Base-by-base conservation (phyloP, 2,329 filamentous ascomycete species). In the Aureobasidium sp. region DNA sequence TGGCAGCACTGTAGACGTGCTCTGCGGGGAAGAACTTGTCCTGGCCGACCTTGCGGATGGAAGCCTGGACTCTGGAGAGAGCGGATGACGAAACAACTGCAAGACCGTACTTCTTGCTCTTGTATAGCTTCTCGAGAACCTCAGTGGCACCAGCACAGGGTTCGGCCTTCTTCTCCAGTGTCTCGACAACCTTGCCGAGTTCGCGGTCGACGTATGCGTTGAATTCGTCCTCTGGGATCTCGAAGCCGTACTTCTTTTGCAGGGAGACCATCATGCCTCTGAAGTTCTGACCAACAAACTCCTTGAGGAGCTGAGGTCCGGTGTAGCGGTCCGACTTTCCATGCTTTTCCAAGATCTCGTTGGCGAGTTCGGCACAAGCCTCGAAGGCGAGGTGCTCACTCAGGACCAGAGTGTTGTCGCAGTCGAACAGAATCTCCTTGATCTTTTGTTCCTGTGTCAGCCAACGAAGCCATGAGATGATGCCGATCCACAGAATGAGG, bases 201-300 rank as follows among this genome's bases (percentile, higher is more conserved):
- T 96, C 91, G 69, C 81, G 81, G 69, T 79, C 81, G 65, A 95
- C 90, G 73, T 90, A 95, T 44, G 72, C 74, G 69, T 94, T 86
- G 63, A 91, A 76, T 71, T 95, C 89, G 2, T 84, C 85, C 22
- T 81, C 74, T 29, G 76, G 69, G 76, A 96, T 84, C 59, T 81
- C 77, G 76, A 96, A 93, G 75, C 82, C 80, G 80, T 90, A 86
- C 75, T 89, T 87, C 74, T 85, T 78, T 76, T 91, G 86, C 64
- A 96, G 84, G 64, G 84, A 85, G 63, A 80, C 76, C 77, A 96
- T 87, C 90, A 96, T 96, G 76, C 90, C 90, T 68, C 91, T 90
- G 83, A 96, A 96, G 83, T 95, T 96, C 75, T 94, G 88, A 70
- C 92, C 91, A 69, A 96, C 90, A 71, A 95, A 96, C 78, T 96